Evolutionary conservation across 1,139 yeast species (phyloP), one percentile per base, ranked within the genome.

Genomic region (Meyerozyma athensensis): DNA sequence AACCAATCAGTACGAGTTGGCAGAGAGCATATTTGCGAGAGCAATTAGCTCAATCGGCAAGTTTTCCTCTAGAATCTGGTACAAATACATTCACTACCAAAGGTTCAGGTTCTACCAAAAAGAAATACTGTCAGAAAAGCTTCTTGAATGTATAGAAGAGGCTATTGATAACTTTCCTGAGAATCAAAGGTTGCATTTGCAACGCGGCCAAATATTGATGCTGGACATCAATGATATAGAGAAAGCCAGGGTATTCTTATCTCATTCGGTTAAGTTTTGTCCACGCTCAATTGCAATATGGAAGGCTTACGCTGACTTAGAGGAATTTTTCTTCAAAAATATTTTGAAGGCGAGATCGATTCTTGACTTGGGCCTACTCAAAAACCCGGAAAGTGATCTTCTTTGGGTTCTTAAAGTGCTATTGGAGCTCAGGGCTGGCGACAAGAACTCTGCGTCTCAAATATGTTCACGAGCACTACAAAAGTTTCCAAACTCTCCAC

Each of bases 271-370:
- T 0, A 68, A 72, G 38, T 49, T 48, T 1, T 62, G 81, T 34
- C 77, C 82, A 0, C 36, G 56, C 0, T 62, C 65, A 2, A 54
- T 67, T 1, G 47, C 59, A 1, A 46, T 87, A 5, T 86, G 95
- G 94, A 56, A 77, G 1, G 44, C 62, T 3, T 54, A 79, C n/a
- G 67, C 89, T 0, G 47, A 54, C 1, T 44, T 78, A 2, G 84
- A 81, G 44, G 76, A 70, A 39, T 38, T 52, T 1, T 46, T 56
- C 5, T 55, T 71, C 5, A 63, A 63, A 0, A 64, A 71, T 7
- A 42, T 54, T 6, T 72, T 81, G 4, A 68, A 77, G 41, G 92
- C 96, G 0, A 73, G 96, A 40, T 81, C 96, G 0, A 67, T 74
- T 1, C 58, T 89, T 12, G 97, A 87, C 48, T 64, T 77, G 24